Percentiles rank a stretch among this genome's conserved stretches.
phyloP scores from a whole-genome alignment of 495 filamentous ascomycete species.

The Trichoderma erinaceum region DNA sequence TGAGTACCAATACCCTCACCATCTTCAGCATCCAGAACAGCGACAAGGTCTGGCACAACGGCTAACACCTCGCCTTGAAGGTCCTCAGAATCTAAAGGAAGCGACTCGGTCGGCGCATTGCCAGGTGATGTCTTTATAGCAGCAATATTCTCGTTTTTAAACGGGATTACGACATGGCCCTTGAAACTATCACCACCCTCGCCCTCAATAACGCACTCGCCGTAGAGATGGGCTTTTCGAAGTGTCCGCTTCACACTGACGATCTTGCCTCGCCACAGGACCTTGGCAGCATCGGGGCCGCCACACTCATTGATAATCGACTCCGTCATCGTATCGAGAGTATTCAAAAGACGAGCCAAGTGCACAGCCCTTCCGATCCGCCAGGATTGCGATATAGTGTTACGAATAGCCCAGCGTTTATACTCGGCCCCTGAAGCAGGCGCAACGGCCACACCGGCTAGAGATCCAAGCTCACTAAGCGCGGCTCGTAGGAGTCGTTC shows the following conservation, averaged over 20 bases:
- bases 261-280: constrained; percentile 58
- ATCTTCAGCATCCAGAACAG: constrained; percentile 53
- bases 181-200: constrained; percentile 28
- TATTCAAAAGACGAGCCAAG: constrained; percentile 38
- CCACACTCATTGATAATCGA: constrained; percentile 52
- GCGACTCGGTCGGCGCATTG: neutral
- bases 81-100: constrained; percentile 18
- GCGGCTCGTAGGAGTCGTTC: constrained; percentile 38
- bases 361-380: constrained; percentile 49
- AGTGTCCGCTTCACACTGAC: constrained; percentile 50
- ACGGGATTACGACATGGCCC: constrained; percentile 39
- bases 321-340: constrained; percentile 44
- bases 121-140: constrained; percentile 34
- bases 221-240: constrained; percentile 49
- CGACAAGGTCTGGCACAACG: constrained; percentile 55
- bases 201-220: constrained; percentile 45
- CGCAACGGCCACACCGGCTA: constrained; percentile 39
- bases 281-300: constrained; percentile 42
- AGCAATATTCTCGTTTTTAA: constrained; percentile 62
- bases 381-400: constrained; percentile 49
- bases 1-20: constrained; percentile 54
- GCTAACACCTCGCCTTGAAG: constrained; percentile 45
- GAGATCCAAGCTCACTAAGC: constrained; percentile 42
- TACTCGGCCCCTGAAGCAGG: constrained; percentile 38
- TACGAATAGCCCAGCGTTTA: constrained; percentile 43